Percentiles rank a stretch among this genome's conserved stretches.
Conservation (phyloP, 1,284 basidiomycete genomes). For the Cystobasidium pallidum region DNA sequence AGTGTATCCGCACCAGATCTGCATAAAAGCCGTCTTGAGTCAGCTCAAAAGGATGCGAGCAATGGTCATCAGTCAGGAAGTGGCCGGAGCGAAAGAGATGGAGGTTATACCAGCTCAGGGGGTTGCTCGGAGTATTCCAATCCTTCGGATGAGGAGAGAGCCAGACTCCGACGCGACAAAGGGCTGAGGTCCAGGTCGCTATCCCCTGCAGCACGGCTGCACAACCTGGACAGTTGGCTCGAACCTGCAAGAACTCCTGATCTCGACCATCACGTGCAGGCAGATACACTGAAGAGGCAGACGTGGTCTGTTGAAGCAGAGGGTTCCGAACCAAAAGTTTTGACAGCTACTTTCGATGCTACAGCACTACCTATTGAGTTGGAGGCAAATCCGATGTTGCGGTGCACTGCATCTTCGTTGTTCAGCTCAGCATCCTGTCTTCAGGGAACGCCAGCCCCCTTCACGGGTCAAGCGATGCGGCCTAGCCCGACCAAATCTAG, state of each 20-base stretch:
- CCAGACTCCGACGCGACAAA: slow-evolving; percentile 28
- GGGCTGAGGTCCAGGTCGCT: neutral
- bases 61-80: neutral
- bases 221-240: slow-evolving; percentile 33
- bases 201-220: neutral
- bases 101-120: neutral
- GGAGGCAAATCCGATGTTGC: neutral
- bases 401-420: neutral
- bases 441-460: neutral
- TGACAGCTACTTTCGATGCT: slow-evolving; percentile 6
- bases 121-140: slow-evolving; percentile 33
- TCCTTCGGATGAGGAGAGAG: slow-evolving; percentile 38
- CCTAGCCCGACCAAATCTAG: neutral
- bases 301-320: too few species aligned
- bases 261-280: neutral
- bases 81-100: neutral
- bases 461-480: too few species aligned
- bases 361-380: slow-evolving; percentile 23
- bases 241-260: neutral
- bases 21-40: slow-evolving; percentile 6
- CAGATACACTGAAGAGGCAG: neutral
- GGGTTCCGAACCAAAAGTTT: neutral
- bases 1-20: slow-evolving; percentile 37
- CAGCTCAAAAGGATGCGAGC: neutral
- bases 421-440: neutral